phyloP scores from a whole-genome alignment of 1,139 yeast species.

The Kodamaea derodonti region DNA sequence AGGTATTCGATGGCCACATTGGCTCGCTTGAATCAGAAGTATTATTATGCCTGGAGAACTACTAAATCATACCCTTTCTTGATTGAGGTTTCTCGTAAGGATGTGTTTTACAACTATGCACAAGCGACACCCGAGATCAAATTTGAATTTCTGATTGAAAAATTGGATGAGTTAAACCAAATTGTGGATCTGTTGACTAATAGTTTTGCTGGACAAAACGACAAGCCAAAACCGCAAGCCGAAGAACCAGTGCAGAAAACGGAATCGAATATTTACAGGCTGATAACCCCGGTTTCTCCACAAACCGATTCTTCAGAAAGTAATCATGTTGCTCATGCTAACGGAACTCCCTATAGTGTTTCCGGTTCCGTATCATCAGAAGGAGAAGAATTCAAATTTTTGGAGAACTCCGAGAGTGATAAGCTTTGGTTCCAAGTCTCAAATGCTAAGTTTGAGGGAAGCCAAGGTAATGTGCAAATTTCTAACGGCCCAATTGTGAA shows the following conservation, averaged over 20 bases:
- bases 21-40: slow-evolving; percentile 31
- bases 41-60: slow-evolving; percentile 45
- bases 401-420: slow-evolving; percentile 35
- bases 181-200: slow-evolving; percentile 13
- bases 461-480: neutral
- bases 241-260: neutral
- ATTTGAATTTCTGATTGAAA: slow-evolving; percentile 15
- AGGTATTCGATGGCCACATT: slow-evolving; percentile 22
- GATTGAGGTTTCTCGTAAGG: slow-evolving; percentile 18
- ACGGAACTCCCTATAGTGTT: neutral
- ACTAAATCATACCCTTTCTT: slow-evolving; percentile 33
- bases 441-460: slow-evolving; percentile 26
- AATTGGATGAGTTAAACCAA: slow-evolving; percentile 25
- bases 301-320: neutral
- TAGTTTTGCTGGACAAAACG: neutral
- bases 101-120: slow-evolving; percentile 29
- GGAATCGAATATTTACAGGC: neutral
- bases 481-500: neutral
- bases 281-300: slow-evolving; percentile 2
- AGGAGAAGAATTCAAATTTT: slow-evolving; percentile 16
- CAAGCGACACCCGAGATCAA: slow-evolving; percentile 7
- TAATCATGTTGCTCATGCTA: neutral
- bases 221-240: neutral
- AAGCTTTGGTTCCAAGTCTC: slow-evolving; percentile 39
- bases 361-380: slow-evolving; percentile 1